A percentile compares a stretch with the other conserved stretches of the same genome.
Conservation (phyloP, 192 early-diverging fungal genomes). For the Coemansia erecta region DNA sequence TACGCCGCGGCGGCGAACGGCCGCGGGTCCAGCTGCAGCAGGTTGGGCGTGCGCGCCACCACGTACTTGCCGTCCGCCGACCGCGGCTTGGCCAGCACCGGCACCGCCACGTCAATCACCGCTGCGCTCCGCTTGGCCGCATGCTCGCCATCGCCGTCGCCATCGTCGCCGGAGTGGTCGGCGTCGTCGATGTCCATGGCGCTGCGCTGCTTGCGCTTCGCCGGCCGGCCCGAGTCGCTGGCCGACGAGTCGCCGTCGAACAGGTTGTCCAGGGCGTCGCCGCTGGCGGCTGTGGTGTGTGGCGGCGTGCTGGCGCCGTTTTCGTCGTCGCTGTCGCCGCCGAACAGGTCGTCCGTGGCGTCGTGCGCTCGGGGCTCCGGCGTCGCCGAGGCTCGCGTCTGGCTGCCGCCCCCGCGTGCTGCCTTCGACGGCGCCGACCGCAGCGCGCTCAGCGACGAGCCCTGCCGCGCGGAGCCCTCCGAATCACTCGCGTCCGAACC, state of each 20-base stretch:
- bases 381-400: conserved; percentile 13
- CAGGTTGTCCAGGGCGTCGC: conserved; percentile 8
- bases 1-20: conserved; percentile 35
- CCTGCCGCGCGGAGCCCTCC: conserved; percentile 11
- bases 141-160: conserved; percentile 36
- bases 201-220: not conserved
- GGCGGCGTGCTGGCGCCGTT: not conserved
- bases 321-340: conserved; percentile 19
- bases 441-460: conserved; percentile 7
- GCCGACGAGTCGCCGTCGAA: conserved; percentile 39
- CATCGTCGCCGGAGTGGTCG: conserved; percentile 6
- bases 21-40: conserved; percentile 43
- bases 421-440: not conserved
- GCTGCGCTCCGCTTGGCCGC: no score
- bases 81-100: conserved; percentile 31
- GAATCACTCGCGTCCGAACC: conserved; percentile 46
- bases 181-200: conserved; percentile 14
- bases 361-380: conserved; percentile 12
- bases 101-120: no score
- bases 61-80: conserved; percentile 18
- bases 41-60: conserved; percentile 43
- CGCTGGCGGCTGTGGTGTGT: conserved; percentile 1
- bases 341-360: conserved; percentile 8
- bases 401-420: not conserved
- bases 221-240: not conserved